Percentiles rank a stretch among this genome's conserved stretches.
Conservation (phyloP, 345 rosid species). For the Gossypium australe region DNA sequence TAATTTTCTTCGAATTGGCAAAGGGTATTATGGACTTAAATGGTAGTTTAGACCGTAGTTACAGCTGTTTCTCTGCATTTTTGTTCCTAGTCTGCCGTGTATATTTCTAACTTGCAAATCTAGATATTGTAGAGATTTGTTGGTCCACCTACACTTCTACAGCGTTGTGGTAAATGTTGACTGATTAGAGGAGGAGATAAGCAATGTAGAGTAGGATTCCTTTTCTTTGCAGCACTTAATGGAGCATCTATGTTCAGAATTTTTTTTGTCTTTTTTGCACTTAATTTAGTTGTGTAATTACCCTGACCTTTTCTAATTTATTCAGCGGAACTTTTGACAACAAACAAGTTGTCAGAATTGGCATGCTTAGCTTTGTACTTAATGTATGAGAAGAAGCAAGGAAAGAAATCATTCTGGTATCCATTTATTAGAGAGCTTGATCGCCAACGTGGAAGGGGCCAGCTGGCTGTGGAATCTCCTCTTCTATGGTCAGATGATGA, state of each 20-base stretch:
- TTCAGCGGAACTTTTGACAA: conserved; percentile 81
- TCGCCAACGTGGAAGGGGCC: conserved; percentile 96
- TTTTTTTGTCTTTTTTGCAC: background rate
- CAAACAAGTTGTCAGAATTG: conserved; percentile 86
- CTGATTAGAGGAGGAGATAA: background rate
- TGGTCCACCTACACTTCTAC: background rate
- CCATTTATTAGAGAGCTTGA: conserved; percentile 95
- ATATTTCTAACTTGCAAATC: background rate
- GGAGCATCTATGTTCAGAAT: background rate
- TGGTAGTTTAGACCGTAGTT: background rate
- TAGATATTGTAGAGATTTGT: background rate
- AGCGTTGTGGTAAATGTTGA: background rate
- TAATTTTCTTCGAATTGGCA: background rate
- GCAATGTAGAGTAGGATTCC: conserved; percentile 1
- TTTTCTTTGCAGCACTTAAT: background rate
- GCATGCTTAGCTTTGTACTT: conserved; percentile 93
- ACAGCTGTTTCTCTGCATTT: background rate
- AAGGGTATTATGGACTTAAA: background rate
- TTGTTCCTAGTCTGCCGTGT: background rate
- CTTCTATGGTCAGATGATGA: conserved; percentile 88
- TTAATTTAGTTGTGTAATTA: conserved; percentile 2
- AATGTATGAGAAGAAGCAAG: conserved; percentile 99
- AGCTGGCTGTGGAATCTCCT: conserved; percentile 90
- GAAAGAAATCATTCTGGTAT: conserved; percentile 87
- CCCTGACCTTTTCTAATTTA: conserved; percentile 2